Base-by-base conservation (phyloP, 73 alveolate species). In the Paramecium octaurelia region DNA sequence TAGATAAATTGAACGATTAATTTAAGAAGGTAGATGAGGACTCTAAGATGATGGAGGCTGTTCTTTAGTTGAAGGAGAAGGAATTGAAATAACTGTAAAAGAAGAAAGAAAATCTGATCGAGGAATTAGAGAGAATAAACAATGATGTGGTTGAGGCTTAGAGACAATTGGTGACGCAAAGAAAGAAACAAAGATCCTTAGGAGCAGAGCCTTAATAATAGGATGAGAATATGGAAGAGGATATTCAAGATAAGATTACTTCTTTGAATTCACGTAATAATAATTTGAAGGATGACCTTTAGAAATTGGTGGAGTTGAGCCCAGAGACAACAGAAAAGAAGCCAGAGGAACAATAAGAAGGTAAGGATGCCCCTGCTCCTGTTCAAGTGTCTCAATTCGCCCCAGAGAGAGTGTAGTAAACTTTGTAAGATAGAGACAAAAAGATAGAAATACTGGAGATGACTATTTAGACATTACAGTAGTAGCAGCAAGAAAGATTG, bases 11-110 rank as follows among this genome's bases (percentile, higher is more conserved):
- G 3, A 80, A 80, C 44, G 91, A 80, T 40, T 80, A 80, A 48
- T 80, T 80, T 43, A 80, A 42, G 9, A 80, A 48, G 24, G 46
- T 80, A 44, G 91, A 80, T 48, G 91, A 80, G 29, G 91, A 80
- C 12, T 21, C 75, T 4, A 80, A 80, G 31, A 80, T 80, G 54
- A 40, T 80, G 70, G 70, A 80, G 57, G 91, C 76, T 24, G 91
- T 43, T 6, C n/a, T 80, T n/a, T 40, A 80, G 20, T 44, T 80
- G 9, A 80, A 80, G 31, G 91, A 80, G 57, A 80, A 80, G 73
- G 91, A 80, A 80, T 24, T 80, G 6, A 42, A 18, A 4, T 31
- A 42, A 44, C 12, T 31, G 16, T 43, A 42, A 27, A 42, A 44
- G 18, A 80, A 80, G 73, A 80, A 80, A 80, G 91, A 80, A 23